Conservation (phyloP, 257 asterid species). For the Fraxinus excelsior region DNA sequence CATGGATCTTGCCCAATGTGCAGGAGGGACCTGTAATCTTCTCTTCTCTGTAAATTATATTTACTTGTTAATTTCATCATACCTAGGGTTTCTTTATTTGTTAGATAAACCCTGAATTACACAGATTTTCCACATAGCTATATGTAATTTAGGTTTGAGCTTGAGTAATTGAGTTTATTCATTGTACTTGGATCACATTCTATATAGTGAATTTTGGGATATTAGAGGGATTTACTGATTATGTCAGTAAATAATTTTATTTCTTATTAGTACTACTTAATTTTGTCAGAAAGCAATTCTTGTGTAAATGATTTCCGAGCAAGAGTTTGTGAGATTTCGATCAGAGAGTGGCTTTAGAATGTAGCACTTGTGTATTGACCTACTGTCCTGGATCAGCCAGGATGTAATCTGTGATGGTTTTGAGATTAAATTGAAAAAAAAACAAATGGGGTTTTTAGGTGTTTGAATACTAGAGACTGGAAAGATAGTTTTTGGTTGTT, state of each 20-base stretch:
- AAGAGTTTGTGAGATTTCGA: neutral
- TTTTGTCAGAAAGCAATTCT: neutral
- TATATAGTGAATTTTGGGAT: slow-evolving; percentile 50
- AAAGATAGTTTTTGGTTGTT: neutral
- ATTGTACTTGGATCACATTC: slow-evolving; percentile 41
- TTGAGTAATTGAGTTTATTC: slow-evolving; percentile 33
- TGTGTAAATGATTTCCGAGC: neutral
- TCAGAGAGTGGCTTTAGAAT: neutral
- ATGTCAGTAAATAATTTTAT: neutral
- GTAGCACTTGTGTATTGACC: too few relatives aligned
- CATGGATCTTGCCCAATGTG: slow-evolving; percentile 98
- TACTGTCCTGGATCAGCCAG: neutral
- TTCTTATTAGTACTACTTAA: neutral
- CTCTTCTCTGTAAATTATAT: slow-evolving; percentile 27
- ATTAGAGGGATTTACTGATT: slow-evolving; percentile 11
- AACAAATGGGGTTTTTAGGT: neutral
- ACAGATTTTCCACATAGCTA: slow-evolving; percentile 39
- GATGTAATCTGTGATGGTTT: neutral
- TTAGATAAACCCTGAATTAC: slow-evolving; percentile 17
- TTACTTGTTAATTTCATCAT: slow-evolving; percentile 28
- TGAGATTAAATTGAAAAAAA: neutral
- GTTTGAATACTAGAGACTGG: neutral
- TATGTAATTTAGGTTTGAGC: slow-evolving; percentile 26
- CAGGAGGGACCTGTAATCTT: slow-evolving; percentile 77
- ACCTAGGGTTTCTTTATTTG: slow-evolving; percentile 36